phyloP scores from a whole-genome alignment of 441 rosid species.

The Mallotus repandus region DNA sequence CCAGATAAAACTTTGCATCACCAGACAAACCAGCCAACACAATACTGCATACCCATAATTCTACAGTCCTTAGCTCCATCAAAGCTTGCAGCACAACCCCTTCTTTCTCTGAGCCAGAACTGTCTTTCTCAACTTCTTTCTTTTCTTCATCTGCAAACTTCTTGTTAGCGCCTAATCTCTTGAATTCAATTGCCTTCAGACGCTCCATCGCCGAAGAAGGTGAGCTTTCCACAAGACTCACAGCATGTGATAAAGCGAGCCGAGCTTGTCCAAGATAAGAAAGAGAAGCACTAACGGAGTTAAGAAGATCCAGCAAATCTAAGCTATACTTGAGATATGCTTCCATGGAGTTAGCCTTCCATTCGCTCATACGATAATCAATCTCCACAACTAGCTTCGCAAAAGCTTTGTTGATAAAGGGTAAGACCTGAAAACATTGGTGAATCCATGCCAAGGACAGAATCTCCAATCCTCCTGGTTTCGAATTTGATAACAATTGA shows the following conservation, averaged over 20 bases:
- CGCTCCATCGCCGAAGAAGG: slow-evolving; percentile 37
- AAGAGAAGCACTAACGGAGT: slow-evolving; percentile 39
- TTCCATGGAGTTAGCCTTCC: slow-evolving; percentile 43
- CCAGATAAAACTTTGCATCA: slow-evolving; percentile 34
- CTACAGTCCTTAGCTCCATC: slow-evolving; percentile 42
- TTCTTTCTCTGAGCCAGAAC: slow-evolving; percentile 34
- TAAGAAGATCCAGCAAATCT: slow-evolving; percentile 47
- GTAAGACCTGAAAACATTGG: slow-evolving; percentile 45
- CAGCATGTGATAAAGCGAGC: slow-evolving; percentile 43
- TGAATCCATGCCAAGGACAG: slow-evolving; percentile 43
- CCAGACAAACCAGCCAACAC: slow-evolving; percentile 43
- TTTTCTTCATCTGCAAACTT: slow-evolving; percentile 22
- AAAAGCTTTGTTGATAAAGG: slow-evolving; percentile 46
- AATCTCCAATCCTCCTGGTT: slow-evolving; percentile 31
- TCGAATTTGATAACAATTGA: slow-evolving; percentile 27
- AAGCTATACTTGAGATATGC: slow-evolving; percentile 48
- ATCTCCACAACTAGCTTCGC: slow-evolving; percentile 48
- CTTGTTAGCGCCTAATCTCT: slow-evolving; percentile 15
- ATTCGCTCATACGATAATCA: slow-evolving; percentile 45
- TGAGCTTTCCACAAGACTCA: slow-evolving; percentile 38
- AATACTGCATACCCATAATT: slow-evolving; percentile 45
- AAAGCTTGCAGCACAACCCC: slow-evolving; percentile 41
- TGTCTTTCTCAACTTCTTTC: slow-evolving; percentile 21
- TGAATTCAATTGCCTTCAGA: slow-evolving; percentile 32
- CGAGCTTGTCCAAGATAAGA: slow-evolving; percentile 46